Base-by-base conservation (phyloP, 352 stramenopile species). In the Lagenidium giganteum region DNA sequence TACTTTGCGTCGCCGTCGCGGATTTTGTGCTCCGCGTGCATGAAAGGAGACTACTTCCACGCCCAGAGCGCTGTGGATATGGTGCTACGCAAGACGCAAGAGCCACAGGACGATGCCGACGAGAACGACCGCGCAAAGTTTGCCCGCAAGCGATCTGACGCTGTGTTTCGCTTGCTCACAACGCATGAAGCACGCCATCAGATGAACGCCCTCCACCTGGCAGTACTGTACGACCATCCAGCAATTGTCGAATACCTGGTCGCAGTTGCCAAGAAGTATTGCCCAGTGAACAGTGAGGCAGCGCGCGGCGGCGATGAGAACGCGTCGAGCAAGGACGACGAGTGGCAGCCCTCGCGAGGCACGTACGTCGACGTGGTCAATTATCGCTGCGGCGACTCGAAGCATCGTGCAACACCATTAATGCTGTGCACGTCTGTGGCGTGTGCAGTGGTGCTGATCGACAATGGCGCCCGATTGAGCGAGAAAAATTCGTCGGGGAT, bases 371-470 rank as follows among this genome's bases (percentile, higher is more conserved):
- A 69, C 29, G 64, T 87, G 24, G 28, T 87, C 5, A 59, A 91
- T 58, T 67, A 48, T 51, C 41, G 42, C 0, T 84, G 76, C 44
- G 79, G 74, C 33, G 69, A 83, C 22, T 77, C 73, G 12, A 86
- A 87, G 51, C 74, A 91, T 42, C 48, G 54, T 20, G 79, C 79
- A 9, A 89, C 79, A 13, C 60, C 79, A 9, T 56, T 91, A 18
- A 91, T 91, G 79, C 51, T 91, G 43, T 81, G 63, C 18, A 78
- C 75, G 31, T 91, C 79, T 0, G 76, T 91, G 18, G 69, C 76
- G 5, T 83, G 66, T 40, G 79, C 73, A 1, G 47, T 38, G 0
- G 56, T 75, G 18, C 51, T 91, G 29, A 64, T 87, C 30, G 64
- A 87, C 25, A 41, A 58, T 25, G 69, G 74, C n/a, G 79, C 79